Conservation (phyloP, 257 asterid species). For the Solanum pennellii region DNA sequence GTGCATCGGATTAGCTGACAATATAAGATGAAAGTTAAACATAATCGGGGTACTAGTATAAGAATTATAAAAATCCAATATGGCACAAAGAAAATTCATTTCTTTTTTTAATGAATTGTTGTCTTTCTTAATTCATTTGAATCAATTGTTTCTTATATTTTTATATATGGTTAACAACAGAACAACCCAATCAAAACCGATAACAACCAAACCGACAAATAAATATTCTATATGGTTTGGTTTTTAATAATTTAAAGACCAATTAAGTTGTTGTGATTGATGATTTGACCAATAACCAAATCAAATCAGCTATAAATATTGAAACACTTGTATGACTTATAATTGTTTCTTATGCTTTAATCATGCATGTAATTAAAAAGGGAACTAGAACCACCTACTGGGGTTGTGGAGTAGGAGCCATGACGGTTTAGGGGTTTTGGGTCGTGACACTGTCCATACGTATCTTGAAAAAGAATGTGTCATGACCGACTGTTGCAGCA, state of each 20-base stretch:
- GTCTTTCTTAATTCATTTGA: too few species aligned
- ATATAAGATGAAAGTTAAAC: too few species aligned
- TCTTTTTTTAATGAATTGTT: too few species aligned
- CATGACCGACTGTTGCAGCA: neutral
- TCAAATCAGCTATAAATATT: neutral
- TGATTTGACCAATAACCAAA: neutral
- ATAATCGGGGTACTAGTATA: too few species aligned
- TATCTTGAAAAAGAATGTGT: neutral
- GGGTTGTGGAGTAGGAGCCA: neutral
- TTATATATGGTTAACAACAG: neutral
- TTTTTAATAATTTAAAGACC: neutral
- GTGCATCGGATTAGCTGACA: too few species aligned
- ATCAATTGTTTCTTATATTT: too few species aligned
- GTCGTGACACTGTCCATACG: neutral
- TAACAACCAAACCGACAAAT: neutral
- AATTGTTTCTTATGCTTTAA: neutral
- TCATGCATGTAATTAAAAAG: neutral
- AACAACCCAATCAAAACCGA: neutral
- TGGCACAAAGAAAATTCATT: too few species aligned
- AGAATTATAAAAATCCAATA: too few species aligned
- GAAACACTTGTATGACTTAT: neutral
- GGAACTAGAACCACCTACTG: neutral
- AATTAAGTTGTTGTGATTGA: neutral
- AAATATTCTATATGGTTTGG: neutral
- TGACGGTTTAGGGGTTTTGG: neutral